Evolutionary conservation across 2,329 filamentous ascomycete species (phyloP).

Genomic region (Calycina marina): DNA sequence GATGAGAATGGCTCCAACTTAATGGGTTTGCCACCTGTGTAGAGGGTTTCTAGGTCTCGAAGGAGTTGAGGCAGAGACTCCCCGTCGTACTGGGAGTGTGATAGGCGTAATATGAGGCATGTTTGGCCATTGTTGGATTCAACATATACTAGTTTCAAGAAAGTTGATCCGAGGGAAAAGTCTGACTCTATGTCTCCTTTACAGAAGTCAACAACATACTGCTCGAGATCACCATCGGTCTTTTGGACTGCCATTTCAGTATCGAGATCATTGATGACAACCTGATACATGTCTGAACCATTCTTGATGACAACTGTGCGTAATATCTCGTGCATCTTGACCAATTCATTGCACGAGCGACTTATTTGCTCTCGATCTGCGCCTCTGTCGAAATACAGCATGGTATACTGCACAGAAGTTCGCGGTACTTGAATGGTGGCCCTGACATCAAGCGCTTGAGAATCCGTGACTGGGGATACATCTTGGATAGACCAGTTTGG

Average conservation of each 20-base stretch:
- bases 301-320: slow-evolving; percentile 26
- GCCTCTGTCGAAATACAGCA: slow-evolving; percentile 20
- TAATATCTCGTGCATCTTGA: slow-evolving; percentile 24
- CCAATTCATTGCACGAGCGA: slow-evolving; percentile 19
- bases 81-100: slow-evolving; percentile 48
- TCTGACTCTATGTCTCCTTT: slow-evolving; percentile 22
- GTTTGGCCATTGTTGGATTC: slow-evolving; percentile 15
- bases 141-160: slow-evolving; percentile 20
- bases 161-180: slow-evolving; percentile 26
- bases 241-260: slow-evolving; percentile 17
- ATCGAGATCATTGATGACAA: slow-evolving; percentile 23
- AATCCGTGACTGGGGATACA: slow-evolving; percentile 25
- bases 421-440: slow-evolving; percentile 24
- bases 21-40: slow-evolving; percentile 23
- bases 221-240: slow-evolving; percentile 20
- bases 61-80: slow-evolving; percentile 35
- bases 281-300: slow-evolving; percentile 22
- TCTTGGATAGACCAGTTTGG: slow-evolving; percentile 25
- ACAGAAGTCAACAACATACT: slow-evolving; percentile 22
- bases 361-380: slow-evolving; percentile 19
- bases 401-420: slow-evolving; percentile 26
- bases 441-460: slow-evolving; percentile 27
- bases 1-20: slow-evolving; percentile 25
- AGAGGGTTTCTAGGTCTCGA: slow-evolving; percentile 10
- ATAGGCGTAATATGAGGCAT: slow-evolving; percentile 28